phyloP scores from a whole-genome alignment of 2,329 filamentous ascomycete species.

The Pseudocercospora eumusae region DNA sequence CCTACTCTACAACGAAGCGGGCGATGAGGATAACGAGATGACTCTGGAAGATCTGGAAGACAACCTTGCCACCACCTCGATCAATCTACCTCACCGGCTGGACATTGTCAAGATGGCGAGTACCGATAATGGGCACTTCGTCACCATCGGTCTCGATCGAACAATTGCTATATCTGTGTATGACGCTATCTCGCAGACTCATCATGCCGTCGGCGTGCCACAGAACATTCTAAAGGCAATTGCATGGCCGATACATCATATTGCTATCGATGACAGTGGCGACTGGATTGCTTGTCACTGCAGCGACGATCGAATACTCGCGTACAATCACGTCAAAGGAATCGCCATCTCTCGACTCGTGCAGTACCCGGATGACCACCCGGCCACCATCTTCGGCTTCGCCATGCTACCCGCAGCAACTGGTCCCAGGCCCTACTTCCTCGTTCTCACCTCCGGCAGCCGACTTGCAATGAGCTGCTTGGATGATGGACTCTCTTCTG shows the following conservation, averaged over 20 bases:
- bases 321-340: slow-evolving; percentile 64
- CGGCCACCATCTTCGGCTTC: slow-evolving; percentile 66
- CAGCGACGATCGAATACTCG: slow-evolving; percentile 55
- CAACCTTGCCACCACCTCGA: slow-evolving; percentile 60
- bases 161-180: slow-evolving; percentile 50
- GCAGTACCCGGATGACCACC: slow-evolving; percentile 60
- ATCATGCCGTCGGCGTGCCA: slow-evolving; percentile 26
- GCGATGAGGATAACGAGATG: slow-evolving; percentile 45
- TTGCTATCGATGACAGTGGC: slow-evolving; percentile 65
- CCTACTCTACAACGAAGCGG: slow-evolving; percentile 66
- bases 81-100: slow-evolving; percentile 65
- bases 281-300: slow-evolving; percentile 68
- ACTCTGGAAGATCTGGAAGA: slow-evolving; percentile 53
- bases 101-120: slow-evolving; percentile 68
- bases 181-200: slow-evolving; percentile 28
- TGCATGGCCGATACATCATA: slow-evolving; percentile 49
- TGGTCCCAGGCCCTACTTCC: slow-evolving; percentile 46
- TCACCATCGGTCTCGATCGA: slow-evolving; percentile 71
- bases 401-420: slow-evolving; percentile 43
- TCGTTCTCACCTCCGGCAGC: slow-evolving; percentile 67
- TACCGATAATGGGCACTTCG: slow-evolving; percentile 64
- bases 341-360: slow-evolving; percentile 58
- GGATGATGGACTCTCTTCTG: slow-evolving; percentile 41
- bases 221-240: slow-evolving; percentile 28
- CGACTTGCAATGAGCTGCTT: slow-evolving; percentile 61